Conservation (phyloP, 345 rosid genomes). For the Salix caprea region DNA sequence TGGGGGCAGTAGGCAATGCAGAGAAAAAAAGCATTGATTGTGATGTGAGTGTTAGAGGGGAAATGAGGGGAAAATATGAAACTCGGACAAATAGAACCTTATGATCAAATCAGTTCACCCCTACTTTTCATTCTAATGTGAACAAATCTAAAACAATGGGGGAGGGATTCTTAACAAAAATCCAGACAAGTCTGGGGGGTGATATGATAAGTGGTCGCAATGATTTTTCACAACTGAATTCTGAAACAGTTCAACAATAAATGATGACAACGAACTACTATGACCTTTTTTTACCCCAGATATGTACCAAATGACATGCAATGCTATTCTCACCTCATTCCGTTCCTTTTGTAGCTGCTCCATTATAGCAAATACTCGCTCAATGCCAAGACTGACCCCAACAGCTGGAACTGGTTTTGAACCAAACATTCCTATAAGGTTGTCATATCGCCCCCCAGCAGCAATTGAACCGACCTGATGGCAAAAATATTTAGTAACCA, state of each 20-base stretch:
- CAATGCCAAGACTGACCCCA: constrained; percentile 92
- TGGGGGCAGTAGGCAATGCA: background rate
- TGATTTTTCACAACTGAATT: background rate
- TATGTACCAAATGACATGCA: background rate
- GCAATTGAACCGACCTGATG: constrained; percentile 89
- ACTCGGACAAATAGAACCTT: background rate
- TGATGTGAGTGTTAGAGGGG: background rate
- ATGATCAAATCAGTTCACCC: too few species aligned
- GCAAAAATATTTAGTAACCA: constrained; percentile 3
- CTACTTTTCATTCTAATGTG: background rate
- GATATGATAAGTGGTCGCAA: background rate
- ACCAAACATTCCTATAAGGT: constrained; percentile 88
- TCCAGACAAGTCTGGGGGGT: background rate
- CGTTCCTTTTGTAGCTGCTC: constrained; percentile 61
- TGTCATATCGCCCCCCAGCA: constrained; percentile 94
- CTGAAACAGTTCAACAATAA: background rate
- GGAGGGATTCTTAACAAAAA: background rate
- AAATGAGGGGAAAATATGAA: background rate
- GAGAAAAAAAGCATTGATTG: background rate
- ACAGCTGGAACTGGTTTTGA: constrained; percentile 85
- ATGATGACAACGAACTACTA: background rate
- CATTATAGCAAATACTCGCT: constrained; percentile 83
- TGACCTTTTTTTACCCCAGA: background rate
- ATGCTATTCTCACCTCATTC: constrained; percentile 45
- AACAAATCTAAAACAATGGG: background rate